Evolutionary conservation across 176 grass and related monocot genomes (phyloP).

Genomic region (Triticum aestivum): DNA sequence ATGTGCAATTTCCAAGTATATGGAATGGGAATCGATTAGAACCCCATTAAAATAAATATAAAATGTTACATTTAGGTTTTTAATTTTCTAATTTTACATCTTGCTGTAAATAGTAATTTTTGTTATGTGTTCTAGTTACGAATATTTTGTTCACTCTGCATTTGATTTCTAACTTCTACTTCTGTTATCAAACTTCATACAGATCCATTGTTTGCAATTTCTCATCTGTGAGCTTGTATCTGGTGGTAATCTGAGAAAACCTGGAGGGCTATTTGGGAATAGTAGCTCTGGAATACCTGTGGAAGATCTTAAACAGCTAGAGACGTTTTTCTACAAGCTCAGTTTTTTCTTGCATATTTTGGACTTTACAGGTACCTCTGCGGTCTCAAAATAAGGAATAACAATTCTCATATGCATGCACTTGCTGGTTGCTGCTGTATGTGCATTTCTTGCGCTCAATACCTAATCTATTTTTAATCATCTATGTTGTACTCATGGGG

Average conservation of each 20-base stretch:
- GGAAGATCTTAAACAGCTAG: slow-evolving; percentile 95
- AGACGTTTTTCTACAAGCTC: slow-evolving; percentile 99
- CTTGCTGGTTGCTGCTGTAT: slow-evolving; percentile 1
- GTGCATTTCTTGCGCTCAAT: background rate
- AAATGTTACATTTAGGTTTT: background rate
- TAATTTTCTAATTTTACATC: slow-evolving; percentile 4
- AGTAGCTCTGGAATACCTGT: slow-evolving; percentile 94
- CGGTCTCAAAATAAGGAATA: slow-evolving; percentile 22
- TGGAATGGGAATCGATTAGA: background rate
- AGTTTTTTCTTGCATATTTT: slow-evolving; percentile 99
- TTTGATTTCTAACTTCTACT: slow-evolving; percentile 35
- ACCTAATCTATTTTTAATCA: background rate
- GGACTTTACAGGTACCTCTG: slow-evolving; percentile 79
- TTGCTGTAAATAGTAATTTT: background rate
- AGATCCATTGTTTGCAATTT: slow-evolving; percentile 98
- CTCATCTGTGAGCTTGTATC: slow-evolving; percentile 95
- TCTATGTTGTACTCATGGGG: background rate
- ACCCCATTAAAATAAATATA: background rate
- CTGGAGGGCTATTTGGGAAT: slow-evolving; percentile 97
- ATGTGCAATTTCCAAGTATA: slow-evolving; percentile 5
- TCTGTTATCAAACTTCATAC: slow-evolving; percentile 31
- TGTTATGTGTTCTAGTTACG: background rate
- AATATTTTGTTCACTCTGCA: slow-evolving; percentile 28
- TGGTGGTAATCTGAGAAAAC: slow-evolving; percentile 92
- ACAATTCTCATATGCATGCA: slow-evolving; percentile 12